Evolutionary conservation across 345 rosid species (phyloP), one percentile per base, ranked within the genome.

Genomic region (Linum usitatissimum): DNA sequence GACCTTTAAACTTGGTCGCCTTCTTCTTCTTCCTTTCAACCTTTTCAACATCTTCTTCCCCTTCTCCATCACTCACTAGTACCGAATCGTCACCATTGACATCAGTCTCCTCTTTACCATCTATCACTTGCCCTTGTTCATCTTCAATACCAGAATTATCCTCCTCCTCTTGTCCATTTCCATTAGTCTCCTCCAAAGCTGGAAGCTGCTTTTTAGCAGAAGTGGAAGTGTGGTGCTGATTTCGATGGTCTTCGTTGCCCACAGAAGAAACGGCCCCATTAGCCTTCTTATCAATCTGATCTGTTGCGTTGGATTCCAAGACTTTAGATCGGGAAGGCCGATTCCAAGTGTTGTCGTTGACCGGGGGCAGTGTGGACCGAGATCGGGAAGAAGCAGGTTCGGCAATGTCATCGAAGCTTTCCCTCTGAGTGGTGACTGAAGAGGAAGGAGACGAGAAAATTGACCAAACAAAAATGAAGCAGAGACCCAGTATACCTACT

Each of bases 401-500:
- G 64, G 83, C 77, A n/a, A 92, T 84, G 57, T 92, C 98, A 28
- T 86, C 95, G 62, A 92, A 92, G 81, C 88, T 92, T 63, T 87
- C 85, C 59, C 93, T 85, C 58, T 80, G 90, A 70, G 65, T 76
- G 67, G 82, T 79, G 2, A 82, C 75, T 30, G 88, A 87, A 62
- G 84, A 73, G 34, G 85, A 83, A 65, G 98, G 71, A 64, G 85
- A 75, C 55, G 88, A 83, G 60, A 84, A 83, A 68, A 85, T 70
- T 0, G 86, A 84, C 98, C 98, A 89, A 63, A 85, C 74, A 65
- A 89, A 77, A 21, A 87, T 77, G 70, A 92, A 92, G 68, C 98
- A 87, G 55, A 92, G 85, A 65, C 96, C 96, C 76, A 85, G 68
- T 49, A 89, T 75, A 23, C 82, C 91, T 6, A 87, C 80, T 13